A percentile compares a stretch with the other conserved stretches of the same genome.
These are phyloP conservation scores for Monilinia polystroma DNA, from an alignment of 2,329 filamentous ascomycete species.

Conservation along the genomic window DNA sequence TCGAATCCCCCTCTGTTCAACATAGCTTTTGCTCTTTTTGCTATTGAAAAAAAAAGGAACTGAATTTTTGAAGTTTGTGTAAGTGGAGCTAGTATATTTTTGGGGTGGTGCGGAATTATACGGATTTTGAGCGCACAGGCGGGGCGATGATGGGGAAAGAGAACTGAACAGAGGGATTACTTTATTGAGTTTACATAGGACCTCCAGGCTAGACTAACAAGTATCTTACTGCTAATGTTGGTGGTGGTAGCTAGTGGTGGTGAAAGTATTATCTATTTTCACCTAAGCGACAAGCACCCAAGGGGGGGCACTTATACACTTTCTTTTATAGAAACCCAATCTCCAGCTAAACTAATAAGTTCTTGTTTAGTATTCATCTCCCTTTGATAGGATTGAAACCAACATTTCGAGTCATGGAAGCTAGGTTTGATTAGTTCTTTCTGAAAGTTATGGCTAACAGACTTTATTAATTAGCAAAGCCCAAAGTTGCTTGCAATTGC, in stretches of 20 bases:
- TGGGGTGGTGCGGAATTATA: no score
- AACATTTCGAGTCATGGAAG: background rate
- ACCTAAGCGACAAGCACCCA: background rate
- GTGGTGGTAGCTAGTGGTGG: background rate
- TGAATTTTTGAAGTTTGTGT: background rate
- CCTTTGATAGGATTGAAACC: background rate
- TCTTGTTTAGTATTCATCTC: background rate
- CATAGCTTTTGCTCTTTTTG: background rate
- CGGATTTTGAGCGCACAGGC: no score
- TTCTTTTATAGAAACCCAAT: no score
- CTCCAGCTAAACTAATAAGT: no score
- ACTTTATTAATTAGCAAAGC: background rate
- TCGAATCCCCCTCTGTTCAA: slow-evolving; percentile 25
- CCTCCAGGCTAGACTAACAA: background rate
- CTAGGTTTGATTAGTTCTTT: background rate
- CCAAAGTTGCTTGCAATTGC: background rate
- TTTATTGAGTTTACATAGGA: no score
- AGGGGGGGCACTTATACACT: background rate
- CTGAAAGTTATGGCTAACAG: background rate
- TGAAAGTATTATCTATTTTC: background rate
- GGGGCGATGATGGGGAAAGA: no score
- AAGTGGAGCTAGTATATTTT: background rate
- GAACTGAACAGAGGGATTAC: no score
- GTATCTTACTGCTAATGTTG: background rate
- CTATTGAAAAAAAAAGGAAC: background rate